Conservation (phyloP, 305 asterid species). For the Fraxinus baroniana region DNA sequence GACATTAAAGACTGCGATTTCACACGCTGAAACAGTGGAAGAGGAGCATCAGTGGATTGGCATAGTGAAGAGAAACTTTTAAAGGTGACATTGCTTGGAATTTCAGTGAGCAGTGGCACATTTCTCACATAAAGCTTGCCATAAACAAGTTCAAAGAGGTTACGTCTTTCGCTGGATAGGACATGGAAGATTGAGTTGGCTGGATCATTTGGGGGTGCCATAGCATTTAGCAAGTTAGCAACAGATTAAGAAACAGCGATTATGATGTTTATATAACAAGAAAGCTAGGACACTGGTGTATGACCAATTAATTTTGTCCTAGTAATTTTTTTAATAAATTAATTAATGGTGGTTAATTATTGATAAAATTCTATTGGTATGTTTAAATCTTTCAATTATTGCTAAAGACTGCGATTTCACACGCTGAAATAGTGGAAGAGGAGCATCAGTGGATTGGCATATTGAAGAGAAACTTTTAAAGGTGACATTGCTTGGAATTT, state of each 20-base stretch:
- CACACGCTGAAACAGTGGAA: constrained; percentile 45
- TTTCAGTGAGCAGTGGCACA: constrained; percentile 46
- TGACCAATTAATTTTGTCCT: no score
- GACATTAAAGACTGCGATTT: constrained; percentile 46
- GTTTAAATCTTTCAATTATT: no score
- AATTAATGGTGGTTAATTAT: no score
- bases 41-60: constrained; percentile 50
- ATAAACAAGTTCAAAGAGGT: constrained; percentile 33
- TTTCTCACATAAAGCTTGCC: constrained; percentile 41
- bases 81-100: constrained; percentile 65
- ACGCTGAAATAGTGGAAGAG: constrained; percentile 40
- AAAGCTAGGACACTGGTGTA: no score
- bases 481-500: constrained; percentile 61
- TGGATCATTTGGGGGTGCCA: constrained; percentile 56
- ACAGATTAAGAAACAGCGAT: no score
- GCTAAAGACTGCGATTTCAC: constrained; percentile 42
- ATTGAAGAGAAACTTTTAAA: constrained; percentile 48
- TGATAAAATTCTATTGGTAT: no score
- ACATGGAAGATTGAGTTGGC: constrained; percentile 22
- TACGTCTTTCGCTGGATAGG: constrained; percentile 23
- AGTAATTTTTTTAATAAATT: no score
- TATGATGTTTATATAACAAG: no score
- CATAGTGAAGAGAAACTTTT: constrained; percentile 43
- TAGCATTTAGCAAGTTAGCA: no score
- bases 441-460: constrained; percentile 49